A percentile compares a stretch with the other conserved stretches of the same genome.
Evolutionary conservation across 2,329 filamentous ascomycete genomes (phyloP).

Genomic region (Cytospora chrysosperma): DNA sequence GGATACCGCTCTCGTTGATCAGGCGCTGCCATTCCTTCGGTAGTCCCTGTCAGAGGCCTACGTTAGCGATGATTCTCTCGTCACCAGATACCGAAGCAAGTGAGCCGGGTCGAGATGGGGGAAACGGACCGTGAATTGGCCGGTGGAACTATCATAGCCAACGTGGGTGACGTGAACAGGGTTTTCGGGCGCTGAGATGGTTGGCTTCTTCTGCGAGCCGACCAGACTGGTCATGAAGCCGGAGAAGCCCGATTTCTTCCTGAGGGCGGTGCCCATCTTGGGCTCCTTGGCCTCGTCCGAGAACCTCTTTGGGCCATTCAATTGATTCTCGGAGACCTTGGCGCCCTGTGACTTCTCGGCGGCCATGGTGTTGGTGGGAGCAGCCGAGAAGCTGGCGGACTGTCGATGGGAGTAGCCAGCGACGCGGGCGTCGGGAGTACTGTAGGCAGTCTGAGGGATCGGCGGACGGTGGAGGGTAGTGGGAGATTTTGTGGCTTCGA

Average conservation of each 20-base stretch:
- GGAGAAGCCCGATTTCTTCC: conserved; percentile 87
- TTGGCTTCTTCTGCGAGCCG: conserved; percentile 81
- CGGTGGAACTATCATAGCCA: conserved; percentile 92
- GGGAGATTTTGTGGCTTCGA: conserved; percentile 52
- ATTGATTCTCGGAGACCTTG: conserved; percentile 43
- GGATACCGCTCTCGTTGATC: conserved; percentile 92
- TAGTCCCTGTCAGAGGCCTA: conserved; percentile 62
- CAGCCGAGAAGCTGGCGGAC: conserved; percentile 62
- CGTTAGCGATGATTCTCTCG: conserved; percentile 25
- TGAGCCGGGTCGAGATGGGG: conserved; percentile 14
- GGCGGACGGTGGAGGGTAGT: conserved; percentile 27
- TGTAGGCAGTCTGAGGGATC: conserved; percentile 40
- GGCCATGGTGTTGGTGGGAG: conserved; percentile 48
- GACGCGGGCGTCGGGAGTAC: conserved; percentile 53
- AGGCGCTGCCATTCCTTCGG: conserved; percentile 98
- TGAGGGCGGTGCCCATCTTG: conserved; percentile 57
- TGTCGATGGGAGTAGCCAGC: conserved; percentile 57
- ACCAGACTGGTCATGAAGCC: conserved; percentile 82
- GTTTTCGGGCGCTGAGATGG: conserved; percentile 97
- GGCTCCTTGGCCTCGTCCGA: conserved; percentile 73
- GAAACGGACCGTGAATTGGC: conserved; percentile 83
- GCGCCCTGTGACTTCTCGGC: conserved; percentile 44
- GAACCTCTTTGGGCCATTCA: conserved; percentile 65
- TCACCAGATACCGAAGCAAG: conserved; percentile 20
- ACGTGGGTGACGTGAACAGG: conserved; percentile 98